These are phyloP conservation scores for Fusarium verticillioides DNA, from an alignment of 2,329 filamentous ascomycete species.

Conservation along the genomic window DNA sequence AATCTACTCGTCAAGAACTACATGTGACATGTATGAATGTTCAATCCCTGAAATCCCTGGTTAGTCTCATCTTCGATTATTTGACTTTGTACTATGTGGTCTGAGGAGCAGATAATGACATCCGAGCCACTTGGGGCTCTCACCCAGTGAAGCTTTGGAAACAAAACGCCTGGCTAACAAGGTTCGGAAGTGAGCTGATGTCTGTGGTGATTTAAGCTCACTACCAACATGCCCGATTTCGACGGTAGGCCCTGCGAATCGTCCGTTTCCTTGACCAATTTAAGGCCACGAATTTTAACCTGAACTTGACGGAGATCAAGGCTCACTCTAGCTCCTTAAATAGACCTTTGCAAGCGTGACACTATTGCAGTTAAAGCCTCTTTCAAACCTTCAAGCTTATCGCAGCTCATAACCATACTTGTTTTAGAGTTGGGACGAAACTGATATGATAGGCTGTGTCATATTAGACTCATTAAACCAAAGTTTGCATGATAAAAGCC, in stretches of 20 bases:
- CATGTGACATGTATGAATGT: background rate
- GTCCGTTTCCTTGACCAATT: fast-evolving
- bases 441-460: too few relatives aligned
- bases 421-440: too few relatives aligned
- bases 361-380: background rate
- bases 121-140: fast-evolving
- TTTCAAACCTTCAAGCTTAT: fast-evolving
- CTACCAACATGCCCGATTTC: too few relatives aligned
- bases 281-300: background rate
- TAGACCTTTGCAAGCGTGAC: too few relatives aligned
- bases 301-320: background rate
- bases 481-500: too few relatives aligned
- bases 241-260: background rate
- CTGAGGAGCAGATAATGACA: background rate
- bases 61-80: fast-evolving
- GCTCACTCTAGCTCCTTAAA: background rate
- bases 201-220: background rate
- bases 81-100: background rate
- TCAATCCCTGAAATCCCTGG: fast-evolving
- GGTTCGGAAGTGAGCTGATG: background rate
- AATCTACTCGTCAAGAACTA: background rate
- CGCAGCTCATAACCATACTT: fast-evolving
- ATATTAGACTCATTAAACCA: fast-evolving
- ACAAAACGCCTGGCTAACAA: background rate
- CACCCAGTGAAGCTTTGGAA: too few relatives aligned